Evolutionary conservation across 2,329 filamentous ascomycete species (phyloP).

Genomic region (Fusarium oxysporum): DNA sequence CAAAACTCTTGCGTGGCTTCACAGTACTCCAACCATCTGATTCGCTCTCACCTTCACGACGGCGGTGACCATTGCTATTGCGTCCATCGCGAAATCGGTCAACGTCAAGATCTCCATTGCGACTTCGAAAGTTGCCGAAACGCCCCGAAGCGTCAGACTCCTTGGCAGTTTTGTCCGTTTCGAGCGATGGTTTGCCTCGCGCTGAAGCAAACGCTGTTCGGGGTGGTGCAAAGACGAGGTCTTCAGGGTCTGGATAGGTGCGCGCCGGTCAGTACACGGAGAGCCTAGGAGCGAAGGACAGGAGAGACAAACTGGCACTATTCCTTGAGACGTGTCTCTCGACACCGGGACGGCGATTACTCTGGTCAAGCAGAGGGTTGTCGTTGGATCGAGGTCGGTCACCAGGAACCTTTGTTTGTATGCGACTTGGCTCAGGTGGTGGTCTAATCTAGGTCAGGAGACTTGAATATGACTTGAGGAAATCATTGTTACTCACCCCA

Average conservation of each 20-base stretch:
- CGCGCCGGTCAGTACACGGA: constrained; percentile 27
- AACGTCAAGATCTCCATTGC: constrained; percentile 62
- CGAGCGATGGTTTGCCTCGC: constrained; percentile 65
- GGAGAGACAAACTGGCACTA: constrained; percentile 62
- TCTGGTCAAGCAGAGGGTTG: constrained; percentile 59
- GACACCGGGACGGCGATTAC: constrained; percentile 62
- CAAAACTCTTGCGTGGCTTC: constrained; percentile 79
- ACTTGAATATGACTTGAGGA: constrained; percentile 24
- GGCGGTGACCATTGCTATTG: constrained; percentile 61
- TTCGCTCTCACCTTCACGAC: constrained; percentile 70
- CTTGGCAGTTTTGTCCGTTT: constrained; percentile 65
- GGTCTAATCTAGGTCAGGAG: constrained; percentile 51
- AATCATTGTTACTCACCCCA: constrained; percentile 74
- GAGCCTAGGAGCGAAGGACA: background rate
- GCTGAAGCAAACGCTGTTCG: constrained; percentile 85
- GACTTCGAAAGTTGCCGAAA: constrained; percentile 66
- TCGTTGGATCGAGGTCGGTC: constrained; percentile 61
- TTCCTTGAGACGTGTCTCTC: constrained; percentile 69
- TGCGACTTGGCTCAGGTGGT: constrained; percentile 59
- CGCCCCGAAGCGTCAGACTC: constrained; percentile 67
- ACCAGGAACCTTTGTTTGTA: constrained; percentile 56
- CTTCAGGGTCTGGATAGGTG: constrained; percentile 70
- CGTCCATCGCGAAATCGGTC: constrained; percentile 64
- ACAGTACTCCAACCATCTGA: constrained; percentile 80
- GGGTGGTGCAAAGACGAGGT: constrained; percentile 87